Evolutionary conservation across 2,329 filamentous ascomycete species (phyloP).

Genomic region (Aureobasidium namibiae): DNA sequence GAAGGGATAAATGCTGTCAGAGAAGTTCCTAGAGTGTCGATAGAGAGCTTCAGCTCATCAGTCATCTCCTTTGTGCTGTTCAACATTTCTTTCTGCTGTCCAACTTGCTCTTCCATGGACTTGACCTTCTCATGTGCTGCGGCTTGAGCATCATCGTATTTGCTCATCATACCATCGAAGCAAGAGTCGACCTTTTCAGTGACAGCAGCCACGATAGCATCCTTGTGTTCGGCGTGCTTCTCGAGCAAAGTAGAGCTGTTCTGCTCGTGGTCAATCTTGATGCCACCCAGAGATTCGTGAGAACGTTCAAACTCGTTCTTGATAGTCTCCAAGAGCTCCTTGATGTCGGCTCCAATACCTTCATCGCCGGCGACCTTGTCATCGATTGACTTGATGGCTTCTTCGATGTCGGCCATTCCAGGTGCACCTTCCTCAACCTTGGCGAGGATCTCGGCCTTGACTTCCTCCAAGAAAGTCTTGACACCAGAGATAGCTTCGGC

Average conservation of each 20-base stretch:
- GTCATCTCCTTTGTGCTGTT: constrained; percentile 68
- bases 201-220: constrained; percentile 46
- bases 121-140: constrained; percentile 66
- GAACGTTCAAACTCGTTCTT: constrained; percentile 83
- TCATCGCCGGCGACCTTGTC: constrained; percentile 51
- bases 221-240: constrained; percentile 53
- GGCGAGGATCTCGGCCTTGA: constrained; percentile 66
- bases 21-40: constrained; percentile 72
- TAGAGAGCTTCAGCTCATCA: constrained; percentile 77
- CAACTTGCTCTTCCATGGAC: constrained; percentile 63
- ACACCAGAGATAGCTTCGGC: constrained; percentile 72
- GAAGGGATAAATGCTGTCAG: constrained; percentile 44
- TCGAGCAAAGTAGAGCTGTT: constrained; percentile 46
- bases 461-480: constrained; percentile 66
- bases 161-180: constrained; percentile 70
- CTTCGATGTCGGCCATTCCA: constrained; percentile 51
- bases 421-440: constrained; percentile 69
- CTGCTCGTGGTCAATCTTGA: constrained; percentile 69
- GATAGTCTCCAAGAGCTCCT: constrained; percentile 62
- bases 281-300: constrained; percentile 67
- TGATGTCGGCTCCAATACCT: constrained; percentile 38
- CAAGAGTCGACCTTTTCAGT: constrained; percentile 62
- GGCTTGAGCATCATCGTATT: constrained; percentile 79
- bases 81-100: constrained; percentile 65
- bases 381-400: constrained; percentile 59